Base-by-base conservation (phyloP, 1,284 basidiomycete genomes). In the Paramarasmius palmivorus region DNA sequence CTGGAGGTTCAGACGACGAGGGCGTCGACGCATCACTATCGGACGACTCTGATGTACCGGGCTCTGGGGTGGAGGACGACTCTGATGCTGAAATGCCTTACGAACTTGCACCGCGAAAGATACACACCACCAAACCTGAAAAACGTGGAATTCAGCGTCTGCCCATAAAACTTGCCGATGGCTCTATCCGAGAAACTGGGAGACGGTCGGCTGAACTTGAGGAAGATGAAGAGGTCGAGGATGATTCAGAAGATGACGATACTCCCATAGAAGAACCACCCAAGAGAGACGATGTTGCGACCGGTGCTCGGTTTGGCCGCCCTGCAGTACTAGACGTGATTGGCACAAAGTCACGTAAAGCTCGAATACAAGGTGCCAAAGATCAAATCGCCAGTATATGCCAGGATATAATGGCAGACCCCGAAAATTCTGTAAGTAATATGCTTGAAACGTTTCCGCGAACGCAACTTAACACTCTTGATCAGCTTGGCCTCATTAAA, bases 341-440 rank as follows among this genome's bases (percentile, higher is more conserved):
- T 34, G 69, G 74, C 23, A 84, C 77, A 54, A 78, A 77, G 65
- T 92, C 91, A 46, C 82, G 88, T 56, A 83, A 81, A 54, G 76
- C 76, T 40, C 82, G 85, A 59, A 77, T 95, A 61, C 86, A 87
- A 57, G 79, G 77, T 48, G 93, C 93, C 19, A 95, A 95, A 63
- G 92, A 94, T 65, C 92, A 96, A 68, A 91, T 96, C 54, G 93
- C 93, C 1, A 75, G 79, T 26, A 83, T 95, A 44, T 93, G 95
- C 70, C 91, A 95, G 63, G 93, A 95, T 61, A 92, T 96, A 54
- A 74, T 95, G 53, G 81, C 88, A 25, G 93, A 95, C 61, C 90
- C 89, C 20, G 90, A 93, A 71, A 91, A 89, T 64, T 87, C 84
- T 58, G 90, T 92, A 61, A 59, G 85, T 73, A n/a, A n/a, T n/a